phyloP scores from a whole-genome alignment of 2,329 filamentous ascomycete species.

The Leptosphaerulina australis region DNA sequence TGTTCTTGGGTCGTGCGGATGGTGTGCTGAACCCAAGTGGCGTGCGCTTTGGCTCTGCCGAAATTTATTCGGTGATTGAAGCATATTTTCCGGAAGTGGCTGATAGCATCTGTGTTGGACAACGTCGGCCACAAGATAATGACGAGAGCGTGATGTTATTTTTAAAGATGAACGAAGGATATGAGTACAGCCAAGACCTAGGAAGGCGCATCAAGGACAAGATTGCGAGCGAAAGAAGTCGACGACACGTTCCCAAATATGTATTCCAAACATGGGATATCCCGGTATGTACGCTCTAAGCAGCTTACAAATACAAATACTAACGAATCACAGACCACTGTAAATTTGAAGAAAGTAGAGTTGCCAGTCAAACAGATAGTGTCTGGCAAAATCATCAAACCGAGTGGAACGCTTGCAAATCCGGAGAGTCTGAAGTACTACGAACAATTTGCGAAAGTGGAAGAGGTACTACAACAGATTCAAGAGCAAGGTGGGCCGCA shows the following conservation, averaged over 20 bases:
- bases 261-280: conserved; percentile 83
- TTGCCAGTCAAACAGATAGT: conserved; percentile 85
- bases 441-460: conserved; percentile 77
- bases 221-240: conserved; percentile 70
- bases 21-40: conserved; percentile 81
- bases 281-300: conserved; percentile 62
- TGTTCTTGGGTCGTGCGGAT: conserved; percentile 73
- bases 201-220: conserved; percentile 66
- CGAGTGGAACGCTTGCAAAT: conserved; percentile 77
- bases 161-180: conserved; percentile 64
- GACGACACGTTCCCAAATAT: conserved; percentile 77
- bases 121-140: conserved; percentile 65
- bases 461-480: conserved; percentile 57
- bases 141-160: conserved; percentile 67
- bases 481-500: conserved; percentile 19
- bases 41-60: conserved; percentile 78
- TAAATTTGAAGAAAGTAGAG: conserved; percentile 87
- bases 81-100: conserved; percentile 67
- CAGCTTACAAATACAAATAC: background rate
- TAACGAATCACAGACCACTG: conserved; percentile 65
- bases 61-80: conserved; percentile 79
- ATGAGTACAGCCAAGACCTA: conserved; percentile 25
- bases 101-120: conserved; percentile 81
- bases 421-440: conserved; percentile 77
- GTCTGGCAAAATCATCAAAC: conserved; percentile 73